Conservation (phyloP, 1,139 yeast genomes). For the Suhomyces bolitotheri region DNA sequence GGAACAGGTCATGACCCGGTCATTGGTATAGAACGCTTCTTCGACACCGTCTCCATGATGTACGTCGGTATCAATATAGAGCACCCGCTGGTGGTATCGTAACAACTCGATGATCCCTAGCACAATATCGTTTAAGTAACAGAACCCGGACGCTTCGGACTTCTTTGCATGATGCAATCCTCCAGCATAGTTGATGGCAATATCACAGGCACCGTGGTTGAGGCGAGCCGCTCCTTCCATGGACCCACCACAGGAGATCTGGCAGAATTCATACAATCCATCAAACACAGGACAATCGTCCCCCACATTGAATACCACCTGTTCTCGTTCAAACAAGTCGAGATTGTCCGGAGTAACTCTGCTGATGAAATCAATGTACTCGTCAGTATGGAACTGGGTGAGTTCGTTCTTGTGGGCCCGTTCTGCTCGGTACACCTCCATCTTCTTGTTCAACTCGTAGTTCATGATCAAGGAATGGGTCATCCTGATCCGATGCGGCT, state of each 20-base stretch:
- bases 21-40: constrained; percentile 95
- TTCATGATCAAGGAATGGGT: constrained; percentile 96
- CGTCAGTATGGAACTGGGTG: constrained; percentile 98
- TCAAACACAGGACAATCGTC: constrained; percentile 98
- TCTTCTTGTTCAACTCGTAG: constrained; percentile 91
- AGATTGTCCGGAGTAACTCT: constrained; percentile 94
- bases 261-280: constrained; percentile 91
- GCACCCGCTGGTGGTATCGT: constrained; percentile 88
- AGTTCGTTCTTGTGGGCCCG: constrained; percentile 97
- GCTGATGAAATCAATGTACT: constrained; percentile 88
- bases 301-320: constrained; percentile 91
- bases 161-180: constrained; percentile 97
- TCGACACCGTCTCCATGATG: constrained; percentile 99
- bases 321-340: constrained; percentile 87
- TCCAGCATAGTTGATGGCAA: constrained; percentile 96
- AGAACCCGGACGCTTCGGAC: constrained; percentile 93
- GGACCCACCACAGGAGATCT: constrained; percentile 93
- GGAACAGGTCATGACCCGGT: constrained; percentile 95
- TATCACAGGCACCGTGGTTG: constrained; percentile 89
- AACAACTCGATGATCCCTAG: constrained; percentile 85
- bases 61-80: constrained; percentile 92
- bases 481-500: constrained; percentile 98
- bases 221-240: constrained; percentile 97
- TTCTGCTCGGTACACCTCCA: constrained; percentile 95
- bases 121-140: constrained; percentile 85